Percentiles rank a stretch among this genome's conserved stretches.
Conservation (phyloP, 495 filamentous ascomycete species). For the Penicillium daleae region DNA sequence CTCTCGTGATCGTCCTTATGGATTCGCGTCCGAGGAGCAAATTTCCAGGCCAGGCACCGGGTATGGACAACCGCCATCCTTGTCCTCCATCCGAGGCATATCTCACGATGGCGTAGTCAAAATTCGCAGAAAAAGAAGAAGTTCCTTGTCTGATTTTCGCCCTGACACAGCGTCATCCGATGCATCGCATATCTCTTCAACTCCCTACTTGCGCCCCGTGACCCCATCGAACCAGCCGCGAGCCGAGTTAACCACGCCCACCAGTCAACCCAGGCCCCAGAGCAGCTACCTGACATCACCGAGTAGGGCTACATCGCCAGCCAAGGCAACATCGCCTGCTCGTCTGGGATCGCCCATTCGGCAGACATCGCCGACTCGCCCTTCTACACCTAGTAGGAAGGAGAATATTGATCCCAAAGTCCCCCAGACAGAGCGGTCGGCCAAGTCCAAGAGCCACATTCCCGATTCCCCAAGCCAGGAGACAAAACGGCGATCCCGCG, state of each 20-base stretch:
- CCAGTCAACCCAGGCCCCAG: slow-evolving; percentile 37
- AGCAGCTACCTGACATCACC: slow-evolving; percentile 42
- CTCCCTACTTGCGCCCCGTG: slow-evolving; percentile 37
- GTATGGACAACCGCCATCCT: slow-evolving; percentile 42
- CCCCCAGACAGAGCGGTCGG: slow-evolving; percentile 36
- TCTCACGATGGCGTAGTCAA: slow-evolving; percentile 45
- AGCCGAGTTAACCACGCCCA: slow-evolving; percentile 38
- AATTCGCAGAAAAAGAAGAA: slow-evolving; percentile 77
- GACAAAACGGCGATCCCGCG: slow-evolving; percentile 52
- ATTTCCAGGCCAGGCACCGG: slow-evolving; percentile 53
- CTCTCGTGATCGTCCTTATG: slow-evolving; percentile 67
- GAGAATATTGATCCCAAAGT: slow-evolving; percentile 56
- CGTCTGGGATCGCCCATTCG: slow-evolving; percentile 42
- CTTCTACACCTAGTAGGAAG: slow-evolving; percentile 56
- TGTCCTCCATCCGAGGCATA: slow-evolving; percentile 43
- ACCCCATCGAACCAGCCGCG: slow-evolving; percentile 41
- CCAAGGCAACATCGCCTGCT: slow-evolving; percentile 36
- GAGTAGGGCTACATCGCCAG: slow-evolving; percentile 35
- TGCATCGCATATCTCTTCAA: slow-evolving; percentile 39
- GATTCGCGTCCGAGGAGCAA: slow-evolving; percentile 46
- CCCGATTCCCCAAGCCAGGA: slow-evolving; percentile 48
- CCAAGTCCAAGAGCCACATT: slow-evolving; percentile 42
- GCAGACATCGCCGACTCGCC: slow-evolving; percentile 43
- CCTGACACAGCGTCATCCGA: slow-evolving; percentile 54
- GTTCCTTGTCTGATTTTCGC: slow-evolving; percentile 88